Percentiles rank a stretch among this genome's conserved stretches.
Evolutionary conservation across 768 basidiomycete genomes (phyloP).

Genomic region (Panaeolus cyanescens): DNA sequence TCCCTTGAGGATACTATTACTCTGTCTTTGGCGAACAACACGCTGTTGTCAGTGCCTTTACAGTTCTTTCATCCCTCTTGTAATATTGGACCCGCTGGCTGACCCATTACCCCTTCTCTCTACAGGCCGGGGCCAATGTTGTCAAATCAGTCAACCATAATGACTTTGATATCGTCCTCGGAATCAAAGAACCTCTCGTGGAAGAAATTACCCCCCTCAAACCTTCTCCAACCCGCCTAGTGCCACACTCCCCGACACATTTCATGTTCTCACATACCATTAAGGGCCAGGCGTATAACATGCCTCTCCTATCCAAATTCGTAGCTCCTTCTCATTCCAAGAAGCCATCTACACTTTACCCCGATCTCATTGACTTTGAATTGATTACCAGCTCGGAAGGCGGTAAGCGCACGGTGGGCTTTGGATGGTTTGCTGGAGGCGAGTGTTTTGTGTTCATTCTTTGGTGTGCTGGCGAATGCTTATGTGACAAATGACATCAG

Average conservation of each 20-base stretch:
- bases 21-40: neutral
- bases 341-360: conserved; percentile 21
- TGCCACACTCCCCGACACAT: conserved; percentile 56
- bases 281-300: conserved; percentile 88
- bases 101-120: neutral
- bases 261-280: conserved; percentile 93
- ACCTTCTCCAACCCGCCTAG: conserved; percentile 28
- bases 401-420: conserved; percentile 82
- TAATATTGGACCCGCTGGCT: neutral
- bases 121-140: conserved; percentile 78
- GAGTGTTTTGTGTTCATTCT: conserved; percentile 17
- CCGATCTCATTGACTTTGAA: conserved; percentile 83
- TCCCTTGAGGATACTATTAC: conserved; percentile 1
- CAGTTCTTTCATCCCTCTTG: neutral
- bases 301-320: conserved; percentile 71
- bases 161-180: conserved; percentile 74
- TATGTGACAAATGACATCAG: conserved; percentile 38
- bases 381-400: conserved; percentile 55
- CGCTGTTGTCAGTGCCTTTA: neutral
- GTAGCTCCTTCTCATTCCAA: conserved; percentile 27
- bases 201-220: conserved; percentile 51
- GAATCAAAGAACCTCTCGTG: conserved; percentile 88
- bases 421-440: conserved; percentile 95
- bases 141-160: conserved; percentile 46
- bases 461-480: neutral